Evolutionary conservation across 257 asterid species (phyloP).

Genomic region (Lavandula angustifolia): DNA sequence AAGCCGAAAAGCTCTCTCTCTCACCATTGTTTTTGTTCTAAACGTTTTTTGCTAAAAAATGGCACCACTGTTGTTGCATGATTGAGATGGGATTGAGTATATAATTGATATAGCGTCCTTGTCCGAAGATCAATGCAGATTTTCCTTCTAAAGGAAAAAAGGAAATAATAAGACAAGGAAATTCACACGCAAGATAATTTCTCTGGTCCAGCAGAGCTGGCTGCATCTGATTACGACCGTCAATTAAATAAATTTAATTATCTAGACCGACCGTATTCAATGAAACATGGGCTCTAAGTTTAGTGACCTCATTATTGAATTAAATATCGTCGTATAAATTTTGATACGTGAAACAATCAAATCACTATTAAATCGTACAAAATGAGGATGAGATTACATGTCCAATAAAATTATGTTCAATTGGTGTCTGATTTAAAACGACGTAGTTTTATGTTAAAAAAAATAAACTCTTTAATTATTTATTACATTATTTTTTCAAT

Average conservation of each 20-base stretch:
- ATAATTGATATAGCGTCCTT: constrained; percentile 34
- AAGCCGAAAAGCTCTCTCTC: too few species aligned
- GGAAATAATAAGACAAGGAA: constrained; percentile 6
- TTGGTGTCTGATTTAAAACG: too few species aligned
- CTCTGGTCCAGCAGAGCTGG: constrained; percentile 14
- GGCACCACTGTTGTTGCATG: constrained; percentile 25
- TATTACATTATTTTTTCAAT: too few species aligned
- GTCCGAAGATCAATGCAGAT: constrained; percentile 36
- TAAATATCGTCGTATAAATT: background rate
- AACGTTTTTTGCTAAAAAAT: constrained; percentile 32
- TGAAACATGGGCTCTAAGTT: background rate
- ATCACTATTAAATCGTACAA: too few species aligned
- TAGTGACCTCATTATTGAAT: constrained; percentile 10
- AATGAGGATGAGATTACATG: too few species aligned
- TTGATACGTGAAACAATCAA: too few species aligned
- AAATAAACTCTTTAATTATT: too few species aligned
- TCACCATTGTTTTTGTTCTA: background rate
- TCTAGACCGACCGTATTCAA: constrained; percentile 27
- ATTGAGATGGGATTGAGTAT: constrained; percentile 36
- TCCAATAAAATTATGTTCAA: too few species aligned
- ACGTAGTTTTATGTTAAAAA: too few species aligned
- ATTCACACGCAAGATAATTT: constrained; percentile 28
- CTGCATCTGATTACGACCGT: constrained; percentile 27
- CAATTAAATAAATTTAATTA: constrained; percentile 4
- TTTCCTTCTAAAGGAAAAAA: constrained; percentile 22